Base-by-base conservation (phyloP, 352 stramenopile species). In the Blastocystis sp. region DNA sequence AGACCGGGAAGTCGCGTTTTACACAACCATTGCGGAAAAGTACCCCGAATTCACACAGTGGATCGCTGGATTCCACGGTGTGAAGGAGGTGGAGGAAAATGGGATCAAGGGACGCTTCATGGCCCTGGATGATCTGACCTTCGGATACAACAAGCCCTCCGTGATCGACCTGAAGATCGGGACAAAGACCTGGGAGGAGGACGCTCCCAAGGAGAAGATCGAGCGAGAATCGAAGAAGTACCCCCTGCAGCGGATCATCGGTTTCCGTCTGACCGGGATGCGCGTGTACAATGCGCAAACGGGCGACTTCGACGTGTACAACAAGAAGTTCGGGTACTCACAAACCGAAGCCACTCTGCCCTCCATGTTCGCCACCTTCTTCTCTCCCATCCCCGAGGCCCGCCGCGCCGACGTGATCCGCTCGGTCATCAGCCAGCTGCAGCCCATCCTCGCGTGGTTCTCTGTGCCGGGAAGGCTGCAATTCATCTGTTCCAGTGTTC, bases 191-290 rank as follows among this genome's bases (percentile, higher is more conserved):
- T 88, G 78, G 78, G 78, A 88, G 14, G 78, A 88, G 14, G 78
- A 88, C 76, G 78, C 78, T 28, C 60, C 78, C 34, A 62, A 88
- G 48, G 68, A 79, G 45, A 88, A 88, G 34, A 88, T 88, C 28
- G 78, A 88, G 48, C n/a, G 68, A 21, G 78, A 88, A 45, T 79
- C 64, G 38, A 79, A 76, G 64, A 88, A 88, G 78, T 88, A 88
- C 34, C 78, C 78, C 17, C 57, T 88, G 7, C 78, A 88, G 60
- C 78, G 68, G 17, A 76, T n/a, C 3, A 66, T 88, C 14, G 78
- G 78, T 17, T 88, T 88, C 59, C 78, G 78, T 48, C 60, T 88
- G 19, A 88, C 78, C 21, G 78, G 78, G 59, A 88, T 88, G 78
- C 78, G 78, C 10, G 68, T 88, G 17, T 88, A 60, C 54, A 79